phyloP scores from a whole-genome alignment of 192 early-diverging fungal species.

The Backusella mclennaniae region DNA sequence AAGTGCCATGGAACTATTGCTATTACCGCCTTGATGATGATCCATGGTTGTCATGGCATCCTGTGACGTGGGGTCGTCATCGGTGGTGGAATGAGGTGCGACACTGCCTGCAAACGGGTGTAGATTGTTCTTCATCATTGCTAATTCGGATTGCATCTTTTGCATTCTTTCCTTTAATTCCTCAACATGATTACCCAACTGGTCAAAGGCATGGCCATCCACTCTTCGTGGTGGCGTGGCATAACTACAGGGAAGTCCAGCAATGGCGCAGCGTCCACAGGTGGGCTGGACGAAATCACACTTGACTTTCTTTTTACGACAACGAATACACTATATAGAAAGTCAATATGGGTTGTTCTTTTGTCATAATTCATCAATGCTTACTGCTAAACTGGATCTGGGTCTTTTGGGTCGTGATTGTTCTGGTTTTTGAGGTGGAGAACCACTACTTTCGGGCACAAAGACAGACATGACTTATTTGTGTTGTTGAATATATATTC shows the following conservation, averaged over 20 bases:
- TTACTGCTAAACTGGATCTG: slow-evolving; percentile 40
- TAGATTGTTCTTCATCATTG: slow-evolving; percentile 40
- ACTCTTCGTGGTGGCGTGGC: slow-evolving; percentile 41
- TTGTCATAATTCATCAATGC: neutral
- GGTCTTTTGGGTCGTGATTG: slow-evolving; percentile 34
- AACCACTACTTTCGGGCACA: slow-evolving; percentile 16
- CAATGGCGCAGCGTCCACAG: slow-evolving; percentile 39
- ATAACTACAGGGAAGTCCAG: slow-evolving; percentile 41
- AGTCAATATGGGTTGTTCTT: neutral
- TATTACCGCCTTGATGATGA: neutral
- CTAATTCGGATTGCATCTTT: slow-evolving; percentile 40
- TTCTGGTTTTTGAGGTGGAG: slow-evolving; percentile 24
- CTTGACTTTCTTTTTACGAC: slow-evolving; percentile 45
- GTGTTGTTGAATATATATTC: neutral
- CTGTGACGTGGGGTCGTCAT: neutral
- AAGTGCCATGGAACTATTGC: neutral
- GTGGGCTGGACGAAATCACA: slow-evolving; percentile 46
- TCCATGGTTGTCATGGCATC: neutral
- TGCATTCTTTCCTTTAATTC: slow-evolving; percentile 46
- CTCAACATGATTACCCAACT: slow-evolving; percentile 41
- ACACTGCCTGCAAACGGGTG: slow-evolving; percentile 30
- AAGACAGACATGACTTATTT: slow-evolving; percentile 11
- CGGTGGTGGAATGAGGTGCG: neutral
- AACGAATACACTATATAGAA: slow-evolving; percentile 38
- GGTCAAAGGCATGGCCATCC: slow-evolving; percentile 43